Conservation (phyloP, 2,329 filamentous ascomycete genomes). For the Aspergillus sp. region DNA sequence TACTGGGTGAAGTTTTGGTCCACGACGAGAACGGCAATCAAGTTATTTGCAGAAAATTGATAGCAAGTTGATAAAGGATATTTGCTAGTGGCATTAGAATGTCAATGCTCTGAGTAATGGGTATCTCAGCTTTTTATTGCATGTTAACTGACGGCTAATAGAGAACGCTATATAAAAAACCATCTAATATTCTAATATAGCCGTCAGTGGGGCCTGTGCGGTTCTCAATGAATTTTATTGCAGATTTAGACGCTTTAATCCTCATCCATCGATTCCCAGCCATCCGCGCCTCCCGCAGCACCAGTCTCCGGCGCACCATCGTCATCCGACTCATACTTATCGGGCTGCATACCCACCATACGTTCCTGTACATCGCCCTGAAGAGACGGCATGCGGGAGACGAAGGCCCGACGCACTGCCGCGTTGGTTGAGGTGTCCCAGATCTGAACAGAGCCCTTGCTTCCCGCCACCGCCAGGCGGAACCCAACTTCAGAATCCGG, state of each 20-base stretch:
- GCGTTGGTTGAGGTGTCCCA: slow-evolving; percentile 97
- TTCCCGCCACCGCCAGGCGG: slow-evolving; percentile 87
- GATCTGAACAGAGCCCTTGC: slow-evolving; percentile 86
- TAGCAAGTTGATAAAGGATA: neutral
- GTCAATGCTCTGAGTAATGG: slow-evolving; percentile 3
- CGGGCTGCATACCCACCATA: slow-evolving; percentile 68
- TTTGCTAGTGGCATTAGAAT: neutral
- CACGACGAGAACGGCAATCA: neutral
- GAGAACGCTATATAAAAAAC: neutral
- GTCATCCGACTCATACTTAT: slow-evolving; percentile 67
- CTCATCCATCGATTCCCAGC: slow-evolving; percentile 58
- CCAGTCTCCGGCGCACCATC: slow-evolving; percentile 56
- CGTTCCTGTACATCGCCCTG: slow-evolving; percentile 70
- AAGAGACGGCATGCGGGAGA: slow-evolving; percentile 62
- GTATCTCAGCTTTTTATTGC: slow-evolving; percentile 25
- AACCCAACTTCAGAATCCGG: slow-evolving; percentile 90
- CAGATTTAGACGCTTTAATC: slow-evolving; percentile 35
- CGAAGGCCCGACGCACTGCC: slow-evolving; percentile 81
- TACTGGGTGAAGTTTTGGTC: no score
- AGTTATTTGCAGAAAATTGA: neutral
- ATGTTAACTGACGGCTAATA: neutral
- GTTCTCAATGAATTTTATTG: neutral
- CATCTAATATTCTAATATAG: slow-evolving; percentile 3
- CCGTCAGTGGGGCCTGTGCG: neutral
- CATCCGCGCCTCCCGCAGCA: slow-evolving; percentile 50